These are phyloP conservation scores for Calonectria pauciramosa DNA, from an alignment of 2,329 filamentous ascomycete genomes.

Conservation along the genomic window DNA sequence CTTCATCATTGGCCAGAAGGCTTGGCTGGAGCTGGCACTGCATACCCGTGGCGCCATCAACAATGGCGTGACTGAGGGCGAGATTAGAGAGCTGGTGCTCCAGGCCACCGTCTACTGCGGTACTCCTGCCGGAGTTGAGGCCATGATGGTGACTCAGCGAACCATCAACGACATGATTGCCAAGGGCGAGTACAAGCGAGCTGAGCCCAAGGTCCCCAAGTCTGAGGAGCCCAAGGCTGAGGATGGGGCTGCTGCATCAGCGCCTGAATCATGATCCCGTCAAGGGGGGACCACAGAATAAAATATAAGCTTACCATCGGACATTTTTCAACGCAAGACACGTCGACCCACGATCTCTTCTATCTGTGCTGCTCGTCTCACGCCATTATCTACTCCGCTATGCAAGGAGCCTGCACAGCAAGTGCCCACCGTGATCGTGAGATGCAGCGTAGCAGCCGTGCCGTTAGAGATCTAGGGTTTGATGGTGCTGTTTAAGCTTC, in stretches of 20 bases:
- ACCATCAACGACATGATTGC: conserved; percentile 23
- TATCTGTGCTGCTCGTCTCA: background rate
- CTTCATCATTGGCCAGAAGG: conserved; percentile 36
- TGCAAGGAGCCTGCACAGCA: background rate
- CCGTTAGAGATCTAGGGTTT: background rate
- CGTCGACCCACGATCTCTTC: background rate
- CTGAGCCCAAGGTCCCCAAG: background rate
- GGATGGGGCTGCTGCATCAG: background rate
- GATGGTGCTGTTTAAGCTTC: background rate
- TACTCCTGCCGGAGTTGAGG: conserved; percentile 33
- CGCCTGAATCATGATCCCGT: background rate
- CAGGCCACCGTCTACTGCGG: conserved; percentile 39
- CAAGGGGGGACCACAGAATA: background rate
- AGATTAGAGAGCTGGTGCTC: conserved; percentile 34
- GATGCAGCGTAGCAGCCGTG: background rate
- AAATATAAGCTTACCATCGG: conserved; percentile 3
- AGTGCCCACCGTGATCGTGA: background rate
- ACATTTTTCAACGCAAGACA: background rate
- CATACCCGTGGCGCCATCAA: conserved; percentile 35
- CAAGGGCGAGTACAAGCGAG: background rate
- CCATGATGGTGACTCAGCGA: conserved; percentile 36
- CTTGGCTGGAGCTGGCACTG: conserved; percentile 29
- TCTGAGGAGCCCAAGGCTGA: background rate
- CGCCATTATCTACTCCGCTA: background rate
- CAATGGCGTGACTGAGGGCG: conserved; percentile 35